phyloP scores from a whole-genome alignment of 768 basidiomycete species.

The Mycena amicta region DNA sequence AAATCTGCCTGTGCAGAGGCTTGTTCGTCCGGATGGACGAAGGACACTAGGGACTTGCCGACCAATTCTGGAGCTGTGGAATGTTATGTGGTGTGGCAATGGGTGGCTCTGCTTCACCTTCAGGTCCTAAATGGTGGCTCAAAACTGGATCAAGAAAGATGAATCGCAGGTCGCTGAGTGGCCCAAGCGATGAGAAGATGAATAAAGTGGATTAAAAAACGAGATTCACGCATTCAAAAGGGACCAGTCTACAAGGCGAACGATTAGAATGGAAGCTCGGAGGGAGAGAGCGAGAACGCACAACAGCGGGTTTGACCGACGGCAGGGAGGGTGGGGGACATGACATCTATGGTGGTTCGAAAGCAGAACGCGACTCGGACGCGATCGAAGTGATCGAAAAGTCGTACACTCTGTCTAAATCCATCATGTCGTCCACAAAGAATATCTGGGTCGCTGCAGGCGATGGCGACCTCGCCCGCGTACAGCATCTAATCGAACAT shows the following conservation, averaged over 20 bases:
- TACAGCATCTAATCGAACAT: slow-evolving; percentile 67
- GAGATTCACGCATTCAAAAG: too few relatives aligned
- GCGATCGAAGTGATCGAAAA: neutral
- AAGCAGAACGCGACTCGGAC: neutral
- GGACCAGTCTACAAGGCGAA: slow-evolving; percentile 66
- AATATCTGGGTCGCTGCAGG: slow-evolving; percentile 95
- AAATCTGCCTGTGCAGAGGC: slow-evolving; percentile 75
- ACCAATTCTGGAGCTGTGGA: slow-evolving; percentile 57
- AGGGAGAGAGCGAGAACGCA: slow-evolving; percentile 43
- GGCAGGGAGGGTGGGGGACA: slow-evolving; percentile 48
- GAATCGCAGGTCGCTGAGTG: slow-evolving; percentile 72
- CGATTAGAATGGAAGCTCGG: slow-evolving; percentile 15
- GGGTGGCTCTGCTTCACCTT: slow-evolving; percentile 39
- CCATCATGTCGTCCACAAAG: slow-evolving; percentile 30
- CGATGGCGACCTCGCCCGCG: slow-evolving; percentile 82
- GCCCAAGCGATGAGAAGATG: too few relatives aligned
- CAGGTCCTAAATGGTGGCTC: slow-evolving; percentile 66
- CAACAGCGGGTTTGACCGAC: slow-evolving; percentile 78
- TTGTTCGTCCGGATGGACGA: slow-evolving; percentile 86
- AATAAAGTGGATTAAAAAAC: too few relatives aligned
- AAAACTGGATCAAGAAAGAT: slow-evolving; percentile 86
- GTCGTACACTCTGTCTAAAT: neutral
- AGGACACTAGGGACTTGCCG: slow-evolving; percentile 70
- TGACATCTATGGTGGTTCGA: slow-evolving; percentile 9
- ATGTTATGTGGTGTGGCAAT: neutral